phyloP scores from a whole-genome alignment of 257 asterid genomes.

The Nemophila menziesii region DNA sequence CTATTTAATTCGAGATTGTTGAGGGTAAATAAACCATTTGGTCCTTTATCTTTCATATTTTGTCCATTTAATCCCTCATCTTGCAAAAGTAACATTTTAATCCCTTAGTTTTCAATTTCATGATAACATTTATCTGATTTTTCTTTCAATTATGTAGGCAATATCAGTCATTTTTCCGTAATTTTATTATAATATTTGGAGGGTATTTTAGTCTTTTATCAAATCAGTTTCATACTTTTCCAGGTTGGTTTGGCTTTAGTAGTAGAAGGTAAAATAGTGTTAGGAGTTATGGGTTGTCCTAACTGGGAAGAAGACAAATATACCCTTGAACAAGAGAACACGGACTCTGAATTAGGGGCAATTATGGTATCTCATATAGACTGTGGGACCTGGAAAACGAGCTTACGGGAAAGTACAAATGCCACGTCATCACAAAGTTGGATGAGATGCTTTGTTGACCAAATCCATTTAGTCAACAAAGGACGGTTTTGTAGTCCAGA shows the following conservation, averaged over 20 bases:
- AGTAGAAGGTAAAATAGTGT: slow-evolving; percentile 73
- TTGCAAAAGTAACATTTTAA: no score
- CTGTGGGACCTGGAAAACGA: slow-evolving; percentile 84
- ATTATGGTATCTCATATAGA: slow-evolving; percentile 81
- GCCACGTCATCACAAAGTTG: slow-evolving; percentile 24
- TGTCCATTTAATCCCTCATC: no score
- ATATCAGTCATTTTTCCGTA: no score
- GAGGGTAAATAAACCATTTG: no score
- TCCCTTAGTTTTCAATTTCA: no score
- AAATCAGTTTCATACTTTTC: slow-evolving; percentile 12
- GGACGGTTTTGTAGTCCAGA: slow-evolving; percentile 76
- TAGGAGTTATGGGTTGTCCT: slow-evolving; percentile 98
- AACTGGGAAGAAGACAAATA: slow-evolving; percentile 52
- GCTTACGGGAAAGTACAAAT: slow-evolving; percentile 15
- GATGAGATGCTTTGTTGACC: slow-evolving; percentile 73
- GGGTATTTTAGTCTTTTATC: slow-evolving; percentile 8
- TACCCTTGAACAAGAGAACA: slow-evolving; percentile 20
- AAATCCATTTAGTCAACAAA: slow-evolving; percentile 30
- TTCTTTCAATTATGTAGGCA: no score
- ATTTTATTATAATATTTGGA: slow-evolving; percentile 1
- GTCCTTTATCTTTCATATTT: no score
- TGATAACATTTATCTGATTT: no score
- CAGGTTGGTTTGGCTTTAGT: slow-evolving; percentile 96
- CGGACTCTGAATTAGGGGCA: slow-evolving; percentile 37
- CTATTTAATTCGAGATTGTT: background rate